A percentile compares a stretch with the other conserved stretches of the same genome.
Conservation (phyloP, 2,329 filamentous ascomycete genomes). For the Coniochaeta sp. region DNA sequence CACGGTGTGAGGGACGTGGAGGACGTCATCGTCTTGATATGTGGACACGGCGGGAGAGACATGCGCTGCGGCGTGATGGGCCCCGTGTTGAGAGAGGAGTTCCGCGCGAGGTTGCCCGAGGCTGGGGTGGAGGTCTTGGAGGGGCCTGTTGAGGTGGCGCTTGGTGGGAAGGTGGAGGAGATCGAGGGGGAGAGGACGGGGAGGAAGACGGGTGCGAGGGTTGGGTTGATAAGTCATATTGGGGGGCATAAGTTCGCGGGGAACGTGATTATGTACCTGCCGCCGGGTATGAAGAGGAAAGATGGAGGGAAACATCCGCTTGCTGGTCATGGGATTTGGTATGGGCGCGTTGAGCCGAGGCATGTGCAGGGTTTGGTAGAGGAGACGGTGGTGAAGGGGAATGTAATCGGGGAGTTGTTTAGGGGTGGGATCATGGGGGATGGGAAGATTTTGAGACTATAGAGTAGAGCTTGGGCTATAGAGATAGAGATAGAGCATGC, state of each 20-base stretch:
- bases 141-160: slow-evolving; percentile 32
- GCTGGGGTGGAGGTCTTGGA: slow-evolving; percentile 41
- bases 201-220: slow-evolving; percentile 39
- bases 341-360: slow-evolving; percentile 67
- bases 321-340: slow-evolving; percentile 72
- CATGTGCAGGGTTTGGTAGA: slow-evolving; percentile 70
- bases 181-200: slow-evolving; percentile 9
- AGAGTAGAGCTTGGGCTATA: slow-evolving; percentile 11
- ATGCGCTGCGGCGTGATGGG: slow-evolving; percentile 75
- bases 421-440: slow-evolving; percentile 58
- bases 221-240: slow-evolving; percentile 71
- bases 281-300: slow-evolving; percentile 38
- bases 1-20: slow-evolving; percentile 52
- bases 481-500: background rate
- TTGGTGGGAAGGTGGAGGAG: background rate
- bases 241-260: slow-evolving; percentile 83
- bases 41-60: slow-evolving; percentile 80
- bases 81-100: slow-evolving; percentile 64
- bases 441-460: slow-evolving; percentile 45
- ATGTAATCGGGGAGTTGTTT: slow-evolving; percentile 64
- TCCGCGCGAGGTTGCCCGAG: slow-evolving; percentile 50
- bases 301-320: slow-evolving; percentile 47
- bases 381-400: slow-evolving; percentile 62
- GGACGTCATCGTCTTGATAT: slow-evolving; percentile 73
- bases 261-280: slow-evolving; percentile 76